Base-by-base conservation (phyloP, 176 grass and related monocot species). In the Bonia amplexicaulis region DNA sequence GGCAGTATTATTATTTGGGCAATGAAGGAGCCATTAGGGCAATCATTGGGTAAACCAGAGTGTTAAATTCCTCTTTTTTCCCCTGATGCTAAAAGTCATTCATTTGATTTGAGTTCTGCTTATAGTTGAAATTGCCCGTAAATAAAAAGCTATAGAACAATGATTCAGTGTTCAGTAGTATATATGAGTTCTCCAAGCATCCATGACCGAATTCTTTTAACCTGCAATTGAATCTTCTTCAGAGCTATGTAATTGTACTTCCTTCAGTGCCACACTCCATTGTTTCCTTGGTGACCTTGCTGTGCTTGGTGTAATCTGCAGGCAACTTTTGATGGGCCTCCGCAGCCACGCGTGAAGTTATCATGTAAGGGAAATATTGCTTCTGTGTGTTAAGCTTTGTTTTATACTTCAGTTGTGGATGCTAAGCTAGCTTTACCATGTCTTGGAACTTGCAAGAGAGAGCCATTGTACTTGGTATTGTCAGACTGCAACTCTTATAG, bases 281-380 rank as follows among this genome's bases (percentile, higher is more conserved):
- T 70, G 26, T 74, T 58, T 46, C 10, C 5, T 74, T 69, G 60
- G 40, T 82, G 20, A 82, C 61, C 6, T 17, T 54, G 33, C 0
- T 14, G 3, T 66, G 6, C 52, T 66, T 72, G 31, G 0, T 84
- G 37, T 75, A 20, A 75, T 75, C 49, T 16, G 74, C 80, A 88
- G 87, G 59, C 57, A 58, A 9, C 19, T 88, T 83, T 46, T 66
- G 15, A 37, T 25, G 80, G 80, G 13, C 26, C 49, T 66, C 67
- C n/a, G 25, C 37, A 20, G 42, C 46, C 31, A 84, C 62, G 8
- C 6, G 6, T 48, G 35, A 84, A 73, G 66, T 65, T 70, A 25
- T 69, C 20, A 23, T 20, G 39, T 39, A 52, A 39, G 41, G 4
- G 33, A 41, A 65, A 65, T 26, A 63, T 35, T 35, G 25, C 35